Conservation (phyloP, 768 basidiomycete genomes). For the Nidularia pulvinata region DNA sequence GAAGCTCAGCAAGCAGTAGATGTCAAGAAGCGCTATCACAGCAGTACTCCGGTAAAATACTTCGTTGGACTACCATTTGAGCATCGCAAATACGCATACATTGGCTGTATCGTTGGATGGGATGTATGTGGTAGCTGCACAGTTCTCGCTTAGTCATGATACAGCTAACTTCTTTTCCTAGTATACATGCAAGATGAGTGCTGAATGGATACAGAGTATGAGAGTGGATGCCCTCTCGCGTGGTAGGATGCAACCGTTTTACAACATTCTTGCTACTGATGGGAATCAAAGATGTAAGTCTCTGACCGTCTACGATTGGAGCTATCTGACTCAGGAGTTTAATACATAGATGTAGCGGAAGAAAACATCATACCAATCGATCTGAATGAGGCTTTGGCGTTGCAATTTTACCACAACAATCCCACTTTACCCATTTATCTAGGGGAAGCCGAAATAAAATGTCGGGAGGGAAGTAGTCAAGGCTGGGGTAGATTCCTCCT, state of each 20-base stretch:
- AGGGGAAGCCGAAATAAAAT: slow-evolving; percentile 1
- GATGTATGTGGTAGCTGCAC: slow-evolving; percentile 29
- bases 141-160: not conserved
- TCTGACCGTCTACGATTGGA: not conserved
- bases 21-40: slow-evolving; percentile 15
- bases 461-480: slow-evolving; percentile 1
- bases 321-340: not conserved
- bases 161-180: slow-evolving; percentile 2
- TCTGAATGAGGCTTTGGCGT: slow-evolving; percentile 10
- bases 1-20: slow-evolving; percentile 23
- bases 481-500: slow-evolving; percentile 33
- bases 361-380: slow-evolving; percentile 22
- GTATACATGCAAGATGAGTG: slow-evolving; percentile 27
- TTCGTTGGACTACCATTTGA: slow-evolving; percentile 51
- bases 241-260: slow-evolving; percentile 51
- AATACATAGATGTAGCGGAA: slow-evolving; percentile 27
- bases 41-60: slow-evolving; percentile 24
- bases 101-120: slow-evolving; percentile 48
- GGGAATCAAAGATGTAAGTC: slow-evolving; percentile 35
- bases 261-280: slow-evolving; percentile 30
- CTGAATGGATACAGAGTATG: slow-evolving; percentile 44
- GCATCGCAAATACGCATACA: slow-evolving; percentile 35
- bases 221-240: slow-evolving; percentile 30
- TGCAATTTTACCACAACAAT: slow-evolving; percentile 5
- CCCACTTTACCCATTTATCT: slow-evolving; percentile 10